These are phyloP conservation scores for Talaromyces atroroseus DNA, from an alignment of 2,329 filamentous ascomycete genomes.

Conservation along the genomic window DNA sequence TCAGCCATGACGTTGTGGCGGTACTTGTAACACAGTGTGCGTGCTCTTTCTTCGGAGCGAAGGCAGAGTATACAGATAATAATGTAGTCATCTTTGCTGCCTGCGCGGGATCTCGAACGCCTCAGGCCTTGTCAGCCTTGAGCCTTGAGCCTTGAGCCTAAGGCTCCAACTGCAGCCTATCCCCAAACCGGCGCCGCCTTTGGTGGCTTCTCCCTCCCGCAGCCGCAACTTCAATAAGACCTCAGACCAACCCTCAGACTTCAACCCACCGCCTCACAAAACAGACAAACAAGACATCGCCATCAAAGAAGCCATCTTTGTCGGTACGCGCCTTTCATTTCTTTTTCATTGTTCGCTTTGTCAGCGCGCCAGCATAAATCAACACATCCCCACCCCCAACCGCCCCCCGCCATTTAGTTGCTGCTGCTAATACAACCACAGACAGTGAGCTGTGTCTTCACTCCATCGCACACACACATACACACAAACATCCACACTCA, in stretches of 20 bases:
- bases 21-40: neutral
- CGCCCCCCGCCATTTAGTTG: neutral
- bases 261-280: neutral
- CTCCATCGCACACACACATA: neutral
- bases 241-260: neutral
- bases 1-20: neutral
- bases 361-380: neutral
- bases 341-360: neutral
- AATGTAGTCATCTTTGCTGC: slow-evolving; percentile 1
- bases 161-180: neutral
- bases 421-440: neutral
- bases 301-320: neutral
- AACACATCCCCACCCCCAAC: neutral
- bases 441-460: neutral
- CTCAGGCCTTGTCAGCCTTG: too few species aligned
- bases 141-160: too few species aligned
- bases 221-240: neutral
- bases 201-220: neutral
- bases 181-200: neutral
- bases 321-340: neutral
- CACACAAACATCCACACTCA: neutral
- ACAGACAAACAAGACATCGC: neutral
- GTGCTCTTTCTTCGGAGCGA: too few species aligned
- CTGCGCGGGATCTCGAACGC: too few species aligned
- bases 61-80: too few species aligned